Evolutionary conservation across 2,329 filamentous ascomycete species (phyloP), one percentile per base, ranked within the genome.

Genomic region (Fusarium chlamydosporum): DNA sequence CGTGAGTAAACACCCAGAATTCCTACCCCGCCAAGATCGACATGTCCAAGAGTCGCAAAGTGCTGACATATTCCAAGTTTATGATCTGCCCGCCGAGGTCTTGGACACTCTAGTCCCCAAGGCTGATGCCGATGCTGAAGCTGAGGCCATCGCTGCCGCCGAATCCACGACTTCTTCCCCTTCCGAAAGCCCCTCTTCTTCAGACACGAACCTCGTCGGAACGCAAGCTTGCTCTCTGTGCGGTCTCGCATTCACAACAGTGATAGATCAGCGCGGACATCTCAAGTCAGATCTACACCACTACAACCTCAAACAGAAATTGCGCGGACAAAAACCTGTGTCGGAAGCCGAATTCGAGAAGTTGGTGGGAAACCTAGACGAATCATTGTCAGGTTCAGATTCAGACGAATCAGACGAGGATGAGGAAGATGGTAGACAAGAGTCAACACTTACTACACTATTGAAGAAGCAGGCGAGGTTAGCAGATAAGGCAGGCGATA

Each of bases 221-320:
- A 86, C 92, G 7, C 94, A 92, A 61, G 87, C 93, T 15, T 99
- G 96, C 78, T 89, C 90, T 1, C 84, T 98, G 6, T 99, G 96
- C 80, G 84, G 85, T 38, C 84, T 94, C 37, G 83, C 86, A 7
- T 97, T 96, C 74, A 76, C 84, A 33, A 90, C 85, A 11, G 85
- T 97, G 9, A 85, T 89, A 64, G 95, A 98, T 65, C 95, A 98
- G 77, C 88, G 93, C 65, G 86, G 88, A 61, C 96, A 99, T 79
- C 89, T 93, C 60, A 92, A 92, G 74, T 97, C 95, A 11, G 96
- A 99, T 75, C 85, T 96, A 48, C 96, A 99, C 78, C 88, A 91
- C 69, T 99, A 97, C 81, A 99, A 99, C 77, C 81, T 98, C 65
- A 98, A 97, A 80, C 92, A 95, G 77, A 97, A 93, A 82, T 82